These are phyloP conservation scores for Candida jianshihensis DNA, from an alignment of 805 yeast species.

Conservation along the genomic window DNA sequence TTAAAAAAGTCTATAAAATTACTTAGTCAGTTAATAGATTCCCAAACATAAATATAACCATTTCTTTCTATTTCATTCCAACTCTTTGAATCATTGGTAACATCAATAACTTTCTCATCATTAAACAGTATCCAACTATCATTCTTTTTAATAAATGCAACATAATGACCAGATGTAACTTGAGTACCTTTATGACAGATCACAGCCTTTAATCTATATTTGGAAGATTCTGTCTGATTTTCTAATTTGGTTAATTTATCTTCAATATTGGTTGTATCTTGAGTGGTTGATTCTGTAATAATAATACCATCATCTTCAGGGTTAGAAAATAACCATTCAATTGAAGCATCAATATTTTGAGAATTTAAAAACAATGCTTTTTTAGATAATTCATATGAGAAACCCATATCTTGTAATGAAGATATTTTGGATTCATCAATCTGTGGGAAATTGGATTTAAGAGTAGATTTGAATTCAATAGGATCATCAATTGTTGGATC, in stretches of 20 bases:
- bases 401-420: constrained; percentile 70
- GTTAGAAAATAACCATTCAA: constrained; percentile 84
- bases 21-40: not conserved
- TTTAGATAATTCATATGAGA: constrained; percentile 52
- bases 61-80: constrained; percentile 30
- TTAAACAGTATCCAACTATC: constrained; percentile 68
- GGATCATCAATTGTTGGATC: constrained; percentile 66
- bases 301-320: constrained; percentile 79
- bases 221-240: constrained; percentile 19
- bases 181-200: constrained; percentile 84
- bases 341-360: constrained; percentile 65
- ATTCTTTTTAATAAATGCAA: constrained; percentile 54
- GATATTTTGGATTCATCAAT: constrained; percentile 35
- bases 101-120: constrained; percentile 76
- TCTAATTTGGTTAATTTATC: constrained; percentile 4
- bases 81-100: constrained; percentile 30
- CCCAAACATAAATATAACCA: constrained; percentile 40
- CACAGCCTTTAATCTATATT: constrained; percentile 51
- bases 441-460: constrained; percentile 17
- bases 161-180: constrained; percentile 87
- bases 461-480: constrained; percentile 7
- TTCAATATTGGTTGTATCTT: no score
- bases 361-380: constrained; percentile 61
- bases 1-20: not conserved
- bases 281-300: no score